Percentiles rank a stretch among this genome's conserved stretches.
phyloP scores from a whole-genome alignment of 345 rosid genomes.

The Eucalyptus dawsonii region DNA sequence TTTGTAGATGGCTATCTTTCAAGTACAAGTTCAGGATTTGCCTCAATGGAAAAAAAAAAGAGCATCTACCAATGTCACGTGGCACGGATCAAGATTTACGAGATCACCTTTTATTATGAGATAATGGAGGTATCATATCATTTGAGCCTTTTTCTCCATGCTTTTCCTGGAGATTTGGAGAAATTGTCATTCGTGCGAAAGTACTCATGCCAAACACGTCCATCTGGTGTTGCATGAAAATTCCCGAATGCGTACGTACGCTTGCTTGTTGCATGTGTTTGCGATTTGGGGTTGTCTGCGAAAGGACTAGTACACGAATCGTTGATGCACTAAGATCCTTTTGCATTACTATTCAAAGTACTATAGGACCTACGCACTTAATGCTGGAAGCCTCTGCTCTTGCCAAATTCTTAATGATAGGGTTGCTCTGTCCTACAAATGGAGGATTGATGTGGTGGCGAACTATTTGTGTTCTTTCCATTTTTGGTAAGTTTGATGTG shows the following conservation, averaged over 20 bases:
- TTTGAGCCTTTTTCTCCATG: not conserved
- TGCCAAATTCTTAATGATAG: not conserved
- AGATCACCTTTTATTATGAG: too few relatives aligned
- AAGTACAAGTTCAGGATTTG: too few relatives aligned
- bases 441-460: not conserved
- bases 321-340: not conserved
- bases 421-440: not conserved
- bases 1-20: not conserved
- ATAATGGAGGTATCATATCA: not conserved
- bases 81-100: rapidly evolving
- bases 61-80: not conserved
- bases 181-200: not conserved
- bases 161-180: not conserved
- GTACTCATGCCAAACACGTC: not conserved
- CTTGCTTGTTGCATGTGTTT: not conserved
- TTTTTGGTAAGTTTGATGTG: not conserved
- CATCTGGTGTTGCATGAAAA: not conserved
- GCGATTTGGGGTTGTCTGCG: not conserved
- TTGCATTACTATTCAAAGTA: not conserved
- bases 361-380: not conserved
- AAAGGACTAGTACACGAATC: not conserved
- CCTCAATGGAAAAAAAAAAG: not conserved
- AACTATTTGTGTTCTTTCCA: not conserved
- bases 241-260: not conserved
- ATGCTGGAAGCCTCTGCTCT: not conserved